Evolutionary conservation across 73 alveolate species (phyloP), one percentile per base, ranked within the genome.

Genomic region (Tetrahymena borealis): DNA sequence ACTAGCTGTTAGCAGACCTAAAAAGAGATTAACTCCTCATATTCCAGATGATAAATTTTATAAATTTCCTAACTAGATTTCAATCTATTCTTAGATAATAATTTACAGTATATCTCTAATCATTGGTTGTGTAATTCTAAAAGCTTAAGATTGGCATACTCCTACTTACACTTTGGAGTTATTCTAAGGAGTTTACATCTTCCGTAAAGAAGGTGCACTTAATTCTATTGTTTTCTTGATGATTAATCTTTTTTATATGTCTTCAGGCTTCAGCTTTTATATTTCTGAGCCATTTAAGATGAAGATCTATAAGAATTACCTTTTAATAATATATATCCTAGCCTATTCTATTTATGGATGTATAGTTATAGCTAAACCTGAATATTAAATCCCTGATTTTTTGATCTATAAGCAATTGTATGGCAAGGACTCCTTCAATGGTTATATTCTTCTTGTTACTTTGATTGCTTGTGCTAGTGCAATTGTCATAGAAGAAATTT

Each of bases 31-130:
- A 20, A 79, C 90, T 39, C 43, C 79, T 39, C 77, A 39, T 13
- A 41, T 92, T n/a, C 95, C 95, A 28, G 39, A 79, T 11, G 95
- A 92, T 32, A 92, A 90, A 39, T 79, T 92, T 91, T 79, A 79
- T 79, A 92, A 78, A 7, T 32, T 33, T 7, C 77, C 90, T 0
- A 92, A 92, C 39, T 33, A 35, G 32, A 11, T 79, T 18, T 33
- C 91, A 4, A 79, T 79, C 40, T 31, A 42, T 38, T 39, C 91
- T 33, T 7, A 79, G 40, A 39, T 39, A 43, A n/a, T 92, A 33
- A 35, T 92, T 39, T 79, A 39, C 32, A 28, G 32, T 39, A 7
- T 33, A 78, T 9, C 90, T 43, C 5, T 92, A 12, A 38, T 92
- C 7, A 36, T 78, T 39, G 90, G 77, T 79, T 92, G 60, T 79